Conservation (phyloP, 2,329 filamentous ascomycete species). For the Diaporthe sp. region DNA sequence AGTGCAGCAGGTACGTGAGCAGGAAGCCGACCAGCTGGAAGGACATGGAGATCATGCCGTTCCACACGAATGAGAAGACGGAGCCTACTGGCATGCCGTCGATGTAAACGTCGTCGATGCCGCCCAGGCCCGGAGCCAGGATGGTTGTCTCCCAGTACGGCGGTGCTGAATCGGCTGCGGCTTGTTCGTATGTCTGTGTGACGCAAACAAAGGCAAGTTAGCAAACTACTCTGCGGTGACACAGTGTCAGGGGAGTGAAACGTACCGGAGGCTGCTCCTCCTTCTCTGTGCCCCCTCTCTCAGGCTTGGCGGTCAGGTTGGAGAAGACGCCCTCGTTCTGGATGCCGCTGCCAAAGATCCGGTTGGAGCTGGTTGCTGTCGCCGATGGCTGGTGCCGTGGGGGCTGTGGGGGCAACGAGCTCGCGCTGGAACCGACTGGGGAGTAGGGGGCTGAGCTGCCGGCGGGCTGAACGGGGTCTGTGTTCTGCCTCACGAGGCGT, state of each 20-base stretch:
- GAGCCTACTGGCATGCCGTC: slow-evolving; percentile 95
- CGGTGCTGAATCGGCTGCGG: slow-evolving; percentile 93
- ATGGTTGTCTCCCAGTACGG: slow-evolving; percentile 99
- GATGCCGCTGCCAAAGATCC: slow-evolving; percentile 78
- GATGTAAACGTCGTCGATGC: slow-evolving; percentile 95
- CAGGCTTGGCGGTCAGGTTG: slow-evolving; percentile 92
- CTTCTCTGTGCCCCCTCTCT: slow-evolving; percentile 80
- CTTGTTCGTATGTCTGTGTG: slow-evolving; percentile 93
- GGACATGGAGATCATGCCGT: slow-evolving; percentile 96
- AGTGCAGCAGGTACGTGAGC: slow-evolving; percentile 97
- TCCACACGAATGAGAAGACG: slow-evolving; percentile 90
- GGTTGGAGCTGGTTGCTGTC: slow-evolving; percentile 37
- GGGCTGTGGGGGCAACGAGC: slow-evolving; percentile 44
- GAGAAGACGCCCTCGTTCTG: slow-evolving; percentile 96
- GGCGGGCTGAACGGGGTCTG: slow-evolving; percentile 47
- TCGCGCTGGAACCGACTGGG: slow-evolving; percentile 36
- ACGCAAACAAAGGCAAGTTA: slow-evolving; percentile 49
- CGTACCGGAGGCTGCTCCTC: slow-evolving; percentile 95
- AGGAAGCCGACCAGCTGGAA: slow-evolving; percentile 98
- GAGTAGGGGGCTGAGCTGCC: slow-evolving; percentile 14
- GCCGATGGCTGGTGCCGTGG: slow-evolving; percentile 45
- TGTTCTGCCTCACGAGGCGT: slow-evolving; percentile 79
- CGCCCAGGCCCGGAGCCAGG: slow-evolving; percentile 88
- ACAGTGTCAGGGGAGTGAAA: slow-evolving; percentile 45
- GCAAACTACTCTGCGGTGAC: slow-evolving; percentile 43